Conservation (phyloP, 441 rosid genomes). For the Jatropha podagrica region DNA sequence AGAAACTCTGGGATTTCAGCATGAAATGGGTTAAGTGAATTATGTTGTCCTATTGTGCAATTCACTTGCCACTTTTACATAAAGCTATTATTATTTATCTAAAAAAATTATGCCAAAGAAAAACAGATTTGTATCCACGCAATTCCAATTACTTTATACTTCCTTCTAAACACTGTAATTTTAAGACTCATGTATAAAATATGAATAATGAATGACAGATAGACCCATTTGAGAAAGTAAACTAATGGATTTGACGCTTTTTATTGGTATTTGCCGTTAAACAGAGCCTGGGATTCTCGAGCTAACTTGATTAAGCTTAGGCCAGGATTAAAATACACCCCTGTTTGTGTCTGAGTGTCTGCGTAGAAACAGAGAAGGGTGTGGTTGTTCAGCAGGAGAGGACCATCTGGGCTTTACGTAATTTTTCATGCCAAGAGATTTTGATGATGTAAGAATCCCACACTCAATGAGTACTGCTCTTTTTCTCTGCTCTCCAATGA, state of each 20-base stretch:
- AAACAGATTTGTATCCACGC: too few relatives aligned
- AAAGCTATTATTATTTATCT: background rate
- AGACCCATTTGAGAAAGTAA: too few relatives aligned
- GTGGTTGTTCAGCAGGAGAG: conserved; percentile 55
- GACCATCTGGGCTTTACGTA: conserved; percentile 36
- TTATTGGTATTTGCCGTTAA: too few relatives aligned
- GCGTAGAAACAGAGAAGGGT: background rate
- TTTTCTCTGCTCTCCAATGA: background rate
- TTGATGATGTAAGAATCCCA: background rate
- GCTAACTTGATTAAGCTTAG: too few relatives aligned
- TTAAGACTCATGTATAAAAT: too few relatives aligned
- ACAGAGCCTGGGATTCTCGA: background rate
- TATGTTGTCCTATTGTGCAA: background rate
- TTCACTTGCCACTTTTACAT: background rate
- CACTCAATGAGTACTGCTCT: background rate
- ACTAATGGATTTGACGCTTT: too few relatives aligned
- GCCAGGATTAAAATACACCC: too few relatives aligned
- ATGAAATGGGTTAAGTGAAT: conserved; percentile 29
- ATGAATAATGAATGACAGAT: too few relatives aligned
- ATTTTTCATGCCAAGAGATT: background rate
- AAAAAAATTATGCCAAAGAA: too few relatives aligned
- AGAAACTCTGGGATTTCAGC: conserved; percentile 77
- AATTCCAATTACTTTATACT: too few relatives aligned
- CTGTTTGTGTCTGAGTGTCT: background rate
- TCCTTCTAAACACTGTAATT: too few relatives aligned